A percentile compares a stretch with the other conserved stretches of the same genome.
phyloP scores from a whole-genome alignment of 371 early-diverging fungal genomes.

The Mortierella polycephala region DNA sequence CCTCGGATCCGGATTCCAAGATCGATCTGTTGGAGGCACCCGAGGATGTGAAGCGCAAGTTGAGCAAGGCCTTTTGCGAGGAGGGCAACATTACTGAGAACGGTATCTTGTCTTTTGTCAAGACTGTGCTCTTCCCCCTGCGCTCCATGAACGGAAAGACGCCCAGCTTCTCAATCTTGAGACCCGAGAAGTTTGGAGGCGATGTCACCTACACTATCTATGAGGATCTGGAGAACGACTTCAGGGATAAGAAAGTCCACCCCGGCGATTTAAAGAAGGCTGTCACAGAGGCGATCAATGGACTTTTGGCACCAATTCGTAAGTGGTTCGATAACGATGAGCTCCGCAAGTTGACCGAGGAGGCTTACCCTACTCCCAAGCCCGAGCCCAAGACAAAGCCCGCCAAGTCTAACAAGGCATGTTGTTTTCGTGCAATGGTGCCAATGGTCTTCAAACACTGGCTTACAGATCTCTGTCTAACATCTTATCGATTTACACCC shows the following conservation, averaged over 20 bases:
- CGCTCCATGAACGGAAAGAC: slow-evolving; percentile 66
- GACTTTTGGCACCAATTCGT: slow-evolving; percentile 93
- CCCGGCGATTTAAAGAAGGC: slow-evolving; percentile 98
- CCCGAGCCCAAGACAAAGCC: slow-evolving; percentile 43
- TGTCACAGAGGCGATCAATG: slow-evolving; percentile 87
- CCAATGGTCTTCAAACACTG: no score
- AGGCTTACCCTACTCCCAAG: slow-evolving; percentile 76
- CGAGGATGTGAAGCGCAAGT: slow-evolving; percentile 90
- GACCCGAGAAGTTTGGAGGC: slow-evolving; percentile 93
- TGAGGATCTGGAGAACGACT: slow-evolving; percentile 88
- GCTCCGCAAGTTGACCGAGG: slow-evolving; percentile 65
- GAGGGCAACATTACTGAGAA: slow-evolving; percentile 97
- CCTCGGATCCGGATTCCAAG: slow-evolving; percentile 98
- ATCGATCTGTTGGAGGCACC: slow-evolving; percentile 96
- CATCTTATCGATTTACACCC: not conserved
- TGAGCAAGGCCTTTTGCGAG: slow-evolving; percentile 98
- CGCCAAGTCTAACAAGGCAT: slow-evolving; percentile 51
- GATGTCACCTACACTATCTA: slow-evolving; percentile 77
- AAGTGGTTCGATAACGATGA: slow-evolving; percentile 75
- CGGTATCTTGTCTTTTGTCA: slow-evolving; percentile 93
- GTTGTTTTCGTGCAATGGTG: not conserved
- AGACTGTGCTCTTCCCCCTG: slow-evolving; percentile 92
- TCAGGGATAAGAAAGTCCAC: slow-evolving; percentile 89
- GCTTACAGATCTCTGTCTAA: not conserved
- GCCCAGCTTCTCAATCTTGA: slow-evolving; percentile 74